Evolutionary conservation across 768 basidiomycete species (phyloP).

Genomic region (Rhizopogon vesiculosus): DNA sequence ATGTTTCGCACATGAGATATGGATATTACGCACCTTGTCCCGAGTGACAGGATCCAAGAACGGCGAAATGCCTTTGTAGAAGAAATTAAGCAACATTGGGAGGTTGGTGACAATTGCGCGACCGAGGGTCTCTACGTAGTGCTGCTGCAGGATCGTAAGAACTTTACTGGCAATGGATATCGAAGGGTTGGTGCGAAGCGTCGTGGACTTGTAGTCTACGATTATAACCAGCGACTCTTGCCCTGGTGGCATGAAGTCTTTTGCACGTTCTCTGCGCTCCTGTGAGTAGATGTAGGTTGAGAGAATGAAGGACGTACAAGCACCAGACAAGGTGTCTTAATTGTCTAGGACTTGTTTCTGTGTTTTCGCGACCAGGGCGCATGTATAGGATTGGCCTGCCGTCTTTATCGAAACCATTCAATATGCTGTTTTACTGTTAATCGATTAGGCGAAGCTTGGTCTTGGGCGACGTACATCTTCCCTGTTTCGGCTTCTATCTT

Average conservation of each 20-base stretch:
- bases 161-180: slow-evolving; percentile 76
- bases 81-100: slow-evolving; percentile 67
- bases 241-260: slow-evolving; percentile 82
- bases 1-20: background rate
- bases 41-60: slow-evolving; percentile 87
- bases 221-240: slow-evolving; percentile 81
- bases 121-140: slow-evolving; percentile 87
- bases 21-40: slow-evolving; percentile 57
- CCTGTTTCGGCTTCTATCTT: slow-evolving; percentile 79
- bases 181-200: slow-evolving; percentile 79
- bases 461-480: slow-evolving; percentile 62
- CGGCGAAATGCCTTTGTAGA: slow-evolving; percentile 80
- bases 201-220: slow-evolving; percentile 82
- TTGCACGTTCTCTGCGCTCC: slow-evolving; percentile 69
- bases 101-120: slow-evolving; percentile 81
- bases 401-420: slow-evolving; percentile 83
- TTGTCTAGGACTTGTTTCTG: slow-evolving; percentile 70
- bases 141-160: slow-evolving; percentile 77
- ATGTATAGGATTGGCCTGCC: slow-evolving; percentile 88
- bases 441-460: background rate
- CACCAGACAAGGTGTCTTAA: slow-evolving; percentile 85
- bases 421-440: slow-evolving; percentile 40
- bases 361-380: slow-evolving; percentile 86
- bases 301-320: slow-evolving; percentile 46
- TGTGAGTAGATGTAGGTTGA: slow-evolving; percentile 4